Evolutionary conservation across 306 rosid species (phyloP), one percentile per base, ranked within the genome.

Genomic region (Cicer arietinum): DNA sequence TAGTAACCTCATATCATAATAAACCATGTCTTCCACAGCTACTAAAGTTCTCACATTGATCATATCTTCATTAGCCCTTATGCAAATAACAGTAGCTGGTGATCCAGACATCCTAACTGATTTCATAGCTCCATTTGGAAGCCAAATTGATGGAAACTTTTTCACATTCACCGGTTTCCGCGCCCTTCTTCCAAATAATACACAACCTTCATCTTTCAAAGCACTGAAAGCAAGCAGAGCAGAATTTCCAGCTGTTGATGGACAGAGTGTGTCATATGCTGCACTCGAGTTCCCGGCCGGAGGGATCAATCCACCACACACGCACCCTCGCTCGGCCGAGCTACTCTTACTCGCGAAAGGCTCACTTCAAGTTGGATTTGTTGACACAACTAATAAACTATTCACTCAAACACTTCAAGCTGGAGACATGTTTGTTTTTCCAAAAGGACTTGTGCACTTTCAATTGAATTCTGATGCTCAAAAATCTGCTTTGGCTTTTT

Each of bases 251-350:
- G 86, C 88, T 1, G 77, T 90, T 1, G 48, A 69, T 5, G 88
- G 96, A 18, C 90, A 90, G 20, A 85, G 92, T 76, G 92, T 90
- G 1, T 75, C 91, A 1, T 81, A 71, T 18, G 89, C 92, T 10
- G 69, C 77, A 8, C 86, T 90, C 20, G 53, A 10, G 8, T 88
- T 17, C 84, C 85, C 86, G 0, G 10, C 73, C 0, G 77, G 72
- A 1, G 52, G 35, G 14, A 10, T 80, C 6, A 89, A 89, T 58
- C 89, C 93, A 0, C 89, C 85, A 0, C 90, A 86, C 78, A 77
- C 84, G 0, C 93, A 89, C 13, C 93, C 85, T 66, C 86, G 86
- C 6, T 81, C 90, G 0, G 88, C 89, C 2, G 90, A 86, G 84
- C 83, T 85, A 0, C 88, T 86, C 47, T 69, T 89, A 9, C 35